These are phyloP conservation scores for Annulohypoxylon nitens DNA, from an alignment of 495 filamentous ascomycete genomes.

Conservation along the genomic window DNA sequence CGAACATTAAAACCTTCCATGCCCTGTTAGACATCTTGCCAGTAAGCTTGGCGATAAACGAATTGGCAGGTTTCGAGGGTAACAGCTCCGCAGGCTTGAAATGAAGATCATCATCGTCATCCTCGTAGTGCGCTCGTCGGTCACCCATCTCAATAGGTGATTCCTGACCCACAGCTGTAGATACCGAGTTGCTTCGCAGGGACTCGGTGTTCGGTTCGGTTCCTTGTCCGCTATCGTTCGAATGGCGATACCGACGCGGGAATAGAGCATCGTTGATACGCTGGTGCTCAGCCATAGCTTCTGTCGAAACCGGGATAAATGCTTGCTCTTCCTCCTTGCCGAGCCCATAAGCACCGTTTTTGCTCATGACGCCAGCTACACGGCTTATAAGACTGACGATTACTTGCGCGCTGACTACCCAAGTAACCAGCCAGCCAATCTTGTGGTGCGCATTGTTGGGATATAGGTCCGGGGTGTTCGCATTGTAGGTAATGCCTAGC, in stretches of 20 bases:
- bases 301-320: slow-evolving; percentile 77
- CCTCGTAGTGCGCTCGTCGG: slow-evolving; percentile 64
- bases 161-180: slow-evolving; percentile 66
- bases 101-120: slow-evolving; percentile 57
- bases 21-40: slow-evolving; percentile 57
- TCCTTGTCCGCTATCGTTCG: slow-evolving; percentile 90
- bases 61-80: slow-evolving; percentile 48
- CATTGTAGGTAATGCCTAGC: slow-evolving; percentile 81
- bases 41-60: slow-evolving; percentile 50
- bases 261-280: slow-evolving; percentile 53
- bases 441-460: slow-evolving; percentile 89
- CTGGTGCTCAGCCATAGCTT: slow-evolving; percentile 73
- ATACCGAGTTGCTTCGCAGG: slow-evolving; percentile 72
- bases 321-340: slow-evolving; percentile 58
- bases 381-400: slow-evolving; percentile 73
- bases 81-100: slow-evolving; percentile 52
- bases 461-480: slow-evolving; percentile 88
- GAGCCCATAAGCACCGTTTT: slow-evolving; percentile 25
- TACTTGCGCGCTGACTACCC: slow-evolving; percentile 76
- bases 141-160: slow-evolving; percentile 66
- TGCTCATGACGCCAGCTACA: slow-evolving; percentile 56
- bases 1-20: slow-evolving; percentile 59
- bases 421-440: slow-evolving; percentile 88
- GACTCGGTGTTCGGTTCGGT: slow-evolving; percentile 80
- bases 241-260: slow-evolving; percentile 72